These are phyloP conservation scores for Cryptococcus sp. DNA, from an alignment of 1,284 basidiomycete genomes.

Conservation along the genomic window DNA sequence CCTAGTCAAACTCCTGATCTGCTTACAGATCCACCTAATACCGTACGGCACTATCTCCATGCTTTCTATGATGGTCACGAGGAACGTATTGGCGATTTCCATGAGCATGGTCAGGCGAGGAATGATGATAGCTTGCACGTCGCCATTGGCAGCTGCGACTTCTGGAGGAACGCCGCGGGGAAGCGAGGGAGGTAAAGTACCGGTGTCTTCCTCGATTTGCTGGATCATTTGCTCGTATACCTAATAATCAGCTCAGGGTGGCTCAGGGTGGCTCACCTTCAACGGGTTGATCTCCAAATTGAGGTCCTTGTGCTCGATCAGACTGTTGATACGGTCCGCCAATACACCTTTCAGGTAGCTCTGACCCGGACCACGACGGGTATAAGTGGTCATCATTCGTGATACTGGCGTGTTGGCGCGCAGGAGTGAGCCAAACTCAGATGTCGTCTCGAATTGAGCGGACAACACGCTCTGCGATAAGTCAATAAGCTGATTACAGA, in stretches of 20 bases:
- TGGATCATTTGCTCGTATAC: constrained; percentile 98
- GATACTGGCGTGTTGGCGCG: constrained; percentile 98
- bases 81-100: constrained; percentile 97
- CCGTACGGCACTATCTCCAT: constrained; percentile 98
- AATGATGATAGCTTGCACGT: constrained; percentile 96
- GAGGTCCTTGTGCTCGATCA: constrained; percentile 97
- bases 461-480: constrained; percentile 80
- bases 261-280: constrained; percentile 63
- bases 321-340: constrained; percentile 93
- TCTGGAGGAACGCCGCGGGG: constrained; percentile 91
- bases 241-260: constrained; percentile 50
- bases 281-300: constrained; percentile 98
- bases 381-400: constrained; percentile 99
- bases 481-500: background rate
- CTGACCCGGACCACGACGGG: constrained; percentile 94
- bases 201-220: constrained; percentile 96
- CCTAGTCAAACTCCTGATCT: constrained; percentile 91
- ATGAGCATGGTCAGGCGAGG: constrained; percentile 96
- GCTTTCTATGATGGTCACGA: constrained; percentile 96
- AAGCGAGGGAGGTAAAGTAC: constrained; percentile 81
- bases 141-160: constrained; percentile 84
- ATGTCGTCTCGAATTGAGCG: constrained; percentile 96
- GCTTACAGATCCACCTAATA: constrained; percentile 99
- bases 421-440: constrained; percentile 94
- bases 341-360: constrained; percentile 95